Percentiles rank a stretch among this genome's conserved stretches.
Conservation (phyloP, 306 rosid genomes). For the Quercus robur region DNA sequence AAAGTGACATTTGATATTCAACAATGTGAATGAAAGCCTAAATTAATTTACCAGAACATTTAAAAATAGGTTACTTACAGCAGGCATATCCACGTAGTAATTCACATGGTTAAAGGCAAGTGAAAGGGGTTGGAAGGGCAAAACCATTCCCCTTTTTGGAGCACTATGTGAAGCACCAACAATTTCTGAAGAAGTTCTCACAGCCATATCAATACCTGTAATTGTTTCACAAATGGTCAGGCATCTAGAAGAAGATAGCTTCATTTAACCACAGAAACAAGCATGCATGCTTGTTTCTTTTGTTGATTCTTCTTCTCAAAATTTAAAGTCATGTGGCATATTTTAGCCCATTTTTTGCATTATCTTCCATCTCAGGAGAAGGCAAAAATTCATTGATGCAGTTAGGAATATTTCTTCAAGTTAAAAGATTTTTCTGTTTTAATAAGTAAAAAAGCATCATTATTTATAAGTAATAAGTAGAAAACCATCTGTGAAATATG, state of each 20-base stretch:
- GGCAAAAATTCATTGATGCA: not conserved
- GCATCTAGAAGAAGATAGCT: not conserved
- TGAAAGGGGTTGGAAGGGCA: constrained; percentile 71
- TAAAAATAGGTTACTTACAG: constrained; percentile 39
- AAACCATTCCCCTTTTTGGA: constrained; percentile 47
- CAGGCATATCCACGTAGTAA: constrained; percentile 77
- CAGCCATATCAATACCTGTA: constrained; percentile 22
- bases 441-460: not conserved
- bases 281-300: not conserved
- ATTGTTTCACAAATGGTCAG: not conserved
- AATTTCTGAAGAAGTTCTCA: constrained; percentile 26
- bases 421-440: not conserved
- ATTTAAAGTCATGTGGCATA: not conserved
- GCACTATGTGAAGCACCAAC: constrained; percentile 17
- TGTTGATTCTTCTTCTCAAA: not conserved
- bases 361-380: not conserved
- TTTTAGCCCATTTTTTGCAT: not conserved
- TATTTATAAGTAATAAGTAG: too few relatives aligned
- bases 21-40: not conserved
- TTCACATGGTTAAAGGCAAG: constrained; percentile 63
- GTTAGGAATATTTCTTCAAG: not conserved
- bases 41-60: not conserved
- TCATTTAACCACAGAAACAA: not conserved
- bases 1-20: not conserved
- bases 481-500: too few relatives aligned